Evolutionary conservation across 768 basidiomycete species (phyloP).

Genomic region (Leccinellum luteum): DNA sequence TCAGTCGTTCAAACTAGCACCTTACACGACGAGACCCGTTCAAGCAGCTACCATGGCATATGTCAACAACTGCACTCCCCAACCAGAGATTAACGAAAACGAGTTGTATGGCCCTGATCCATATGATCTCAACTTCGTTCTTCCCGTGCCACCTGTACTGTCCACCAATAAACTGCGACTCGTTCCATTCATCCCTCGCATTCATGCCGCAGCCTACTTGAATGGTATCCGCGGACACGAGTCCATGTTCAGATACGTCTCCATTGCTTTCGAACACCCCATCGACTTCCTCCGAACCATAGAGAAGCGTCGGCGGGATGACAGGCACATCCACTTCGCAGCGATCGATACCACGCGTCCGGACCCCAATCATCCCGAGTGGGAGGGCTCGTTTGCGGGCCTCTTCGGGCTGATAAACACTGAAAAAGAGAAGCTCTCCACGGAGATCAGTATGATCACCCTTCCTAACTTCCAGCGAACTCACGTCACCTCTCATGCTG

Average conservation of each 20-base stretch:
- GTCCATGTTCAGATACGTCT: constrained; percentile 18
- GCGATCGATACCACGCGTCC: too few relatives aligned
- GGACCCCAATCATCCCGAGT: too few relatives aligned
- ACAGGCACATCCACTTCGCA: too few relatives aligned
- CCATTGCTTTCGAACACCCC: constrained; percentile 5
- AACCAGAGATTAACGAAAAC: constrained; percentile 9
- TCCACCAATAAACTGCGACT: constrained; percentile 17
- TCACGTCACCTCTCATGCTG: constrained; percentile 40
- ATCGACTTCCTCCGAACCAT: constrained; percentile 10
- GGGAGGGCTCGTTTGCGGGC: constrained; percentile 37
- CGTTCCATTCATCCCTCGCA: constrained; percentile 20
- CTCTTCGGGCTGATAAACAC: constrained; percentile 33
- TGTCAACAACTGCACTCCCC: constrained; percentile 16
- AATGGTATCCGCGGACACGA: constrained; percentile 19
- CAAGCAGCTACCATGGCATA: constrained; percentile 16
- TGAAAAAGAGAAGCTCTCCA: constrained; percentile 14
- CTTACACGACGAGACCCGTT: too few relatives aligned
- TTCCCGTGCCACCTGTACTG: constrained; percentile 12
- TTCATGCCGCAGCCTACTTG: constrained; percentile 17
- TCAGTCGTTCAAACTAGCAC: too few relatives aligned
- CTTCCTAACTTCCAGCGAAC: constrained; percentile 39
- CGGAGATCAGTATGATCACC: constrained; percentile 36
- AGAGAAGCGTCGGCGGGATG: constrained; percentile 10
- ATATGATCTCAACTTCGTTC: constrained; percentile 24
- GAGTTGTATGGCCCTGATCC: constrained; percentile 27